Conservation (phyloP, 2,329 filamentous ascomycete genomes). For the Diaporthe amygdali region DNA sequence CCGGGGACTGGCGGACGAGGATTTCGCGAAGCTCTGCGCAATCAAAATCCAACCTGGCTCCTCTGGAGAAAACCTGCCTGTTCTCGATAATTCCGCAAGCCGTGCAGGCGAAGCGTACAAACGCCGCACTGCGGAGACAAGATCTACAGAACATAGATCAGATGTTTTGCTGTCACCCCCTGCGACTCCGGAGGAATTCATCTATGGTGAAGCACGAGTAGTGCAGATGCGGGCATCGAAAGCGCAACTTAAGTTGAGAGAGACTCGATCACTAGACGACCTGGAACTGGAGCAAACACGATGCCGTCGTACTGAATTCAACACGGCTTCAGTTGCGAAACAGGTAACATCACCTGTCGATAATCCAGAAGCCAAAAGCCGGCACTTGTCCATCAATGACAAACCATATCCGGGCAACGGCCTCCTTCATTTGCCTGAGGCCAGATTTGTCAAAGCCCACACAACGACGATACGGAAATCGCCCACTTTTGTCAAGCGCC, state of each 20-base stretch:
- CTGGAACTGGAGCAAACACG: constrained; percentile 7
- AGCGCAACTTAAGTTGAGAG: constrained; percentile 32
- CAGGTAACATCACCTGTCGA: constrained; percentile 2
- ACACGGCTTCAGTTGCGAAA: background rate
- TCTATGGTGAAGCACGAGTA: constrained; percentile 46
- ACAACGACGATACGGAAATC: constrained; percentile 36
- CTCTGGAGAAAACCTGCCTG: background rate
- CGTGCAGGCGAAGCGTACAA: constrained; percentile 41
- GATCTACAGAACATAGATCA: constrained; percentile 32
- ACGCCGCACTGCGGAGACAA: constrained; percentile 13
- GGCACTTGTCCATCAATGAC: constrained; percentile 21
- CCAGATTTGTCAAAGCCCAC: constrained; percentile 35
- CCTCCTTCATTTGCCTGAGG: constrained; percentile 30
- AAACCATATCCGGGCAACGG: constrained; percentile 16
- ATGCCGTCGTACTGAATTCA: background rate
- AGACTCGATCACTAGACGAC: constrained; percentile 44
- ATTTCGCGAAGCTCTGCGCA: background rate
- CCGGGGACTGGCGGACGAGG: background rate
- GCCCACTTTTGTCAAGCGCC: constrained; percentile 17
- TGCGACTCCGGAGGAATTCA: constrained; percentile 41
- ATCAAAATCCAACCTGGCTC: background rate
- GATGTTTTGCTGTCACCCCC: constrained; percentile 38
- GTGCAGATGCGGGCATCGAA: constrained; percentile 40
- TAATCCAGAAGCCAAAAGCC: constrained; percentile 16
- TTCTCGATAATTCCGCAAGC: constrained; percentile 33